These are phyloP conservation scores for Betula pendula DNA, from an alignment of 306 rosid species.

Conservation along the genomic window DNA sequence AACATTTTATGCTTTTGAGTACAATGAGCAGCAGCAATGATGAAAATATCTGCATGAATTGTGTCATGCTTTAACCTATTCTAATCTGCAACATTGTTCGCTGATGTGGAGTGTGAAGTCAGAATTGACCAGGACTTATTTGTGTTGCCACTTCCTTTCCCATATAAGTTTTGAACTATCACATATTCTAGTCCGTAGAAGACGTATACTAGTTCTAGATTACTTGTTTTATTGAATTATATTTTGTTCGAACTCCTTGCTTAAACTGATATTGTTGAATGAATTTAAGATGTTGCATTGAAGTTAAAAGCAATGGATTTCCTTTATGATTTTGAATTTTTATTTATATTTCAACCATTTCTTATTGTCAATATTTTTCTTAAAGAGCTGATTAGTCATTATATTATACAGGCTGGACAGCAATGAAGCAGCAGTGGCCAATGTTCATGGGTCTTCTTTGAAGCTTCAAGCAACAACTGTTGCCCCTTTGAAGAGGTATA, in stretches of 20 bases:
- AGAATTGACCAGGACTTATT: not conserved
- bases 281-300: not conserved
- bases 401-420: slow-evolving; percentile 47
- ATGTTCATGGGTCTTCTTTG: slow-evolving; percentile 34
- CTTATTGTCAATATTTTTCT: slow-evolving; percentile 9
- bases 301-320: not conserved
- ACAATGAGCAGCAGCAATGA: not conserved
- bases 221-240: slow-evolving; percentile 13
- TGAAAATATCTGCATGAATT: not conserved
- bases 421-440: slow-evolving; percentile 43
- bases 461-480: slow-evolving; percentile 48
- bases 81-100: not conserved
- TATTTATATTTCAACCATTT: not conserved
- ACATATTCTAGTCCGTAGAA: not conserved
- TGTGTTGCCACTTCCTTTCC: not conserved
- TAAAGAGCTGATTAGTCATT: slow-evolving; percentile 34
- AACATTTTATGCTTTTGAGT: not conserved
- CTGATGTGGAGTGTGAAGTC: not conserved
- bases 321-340: not conserved
- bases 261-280: not conserved
- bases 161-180: not conserved
- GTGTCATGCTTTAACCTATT: slow-evolving; percentile 2
- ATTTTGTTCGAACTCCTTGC: not conserved
- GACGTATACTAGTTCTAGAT: not conserved
- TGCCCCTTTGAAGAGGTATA: slow-evolving; percentile 75